A percentile compares a stretch with the other conserved stretches of the same genome.
Evolutionary conservation across 805 yeast species (phyloP).

Genomic region (Candida orba): DNA sequence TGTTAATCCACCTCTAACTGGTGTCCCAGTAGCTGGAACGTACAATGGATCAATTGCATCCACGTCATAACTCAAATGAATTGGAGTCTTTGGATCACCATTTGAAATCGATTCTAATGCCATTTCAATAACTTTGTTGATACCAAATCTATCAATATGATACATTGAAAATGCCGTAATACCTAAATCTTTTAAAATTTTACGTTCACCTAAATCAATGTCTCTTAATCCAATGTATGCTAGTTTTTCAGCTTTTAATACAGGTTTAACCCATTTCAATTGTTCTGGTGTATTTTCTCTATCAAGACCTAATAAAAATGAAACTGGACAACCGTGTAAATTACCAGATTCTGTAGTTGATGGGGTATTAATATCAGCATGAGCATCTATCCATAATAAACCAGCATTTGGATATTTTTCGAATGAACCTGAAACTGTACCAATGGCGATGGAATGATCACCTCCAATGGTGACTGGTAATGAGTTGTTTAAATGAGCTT

Average conservation of each 20-base stretch:
- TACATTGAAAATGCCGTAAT: conserved; percentile 92
- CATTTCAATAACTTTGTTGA: conserved; percentile 85
- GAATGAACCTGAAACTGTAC: conserved; percentile 81
- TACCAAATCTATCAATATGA: conserved; percentile 91
- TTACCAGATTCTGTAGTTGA: conserved; percentile 79
- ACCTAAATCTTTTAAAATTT: conserved; percentile 58
- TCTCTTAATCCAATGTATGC: conserved; percentile 95
- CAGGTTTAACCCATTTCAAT: conserved; percentile 72
- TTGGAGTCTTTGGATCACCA: conserved; percentile 62
- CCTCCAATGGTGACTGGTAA: conserved; percentile 91
- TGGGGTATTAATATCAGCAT: conserved; percentile 93
- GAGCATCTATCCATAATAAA: conserved; percentile 95
- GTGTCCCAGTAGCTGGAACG: conserved; percentile 97
- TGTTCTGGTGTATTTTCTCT: conserved; percentile 60
- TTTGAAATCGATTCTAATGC: conserved; percentile 58
- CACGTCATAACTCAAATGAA: conserved; percentile 90
- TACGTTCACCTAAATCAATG: conserved; percentile 81
- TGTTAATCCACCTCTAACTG: conserved; percentile 93
- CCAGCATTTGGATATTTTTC: conserved; percentile 80
- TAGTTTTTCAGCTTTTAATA: conserved; percentile 59
- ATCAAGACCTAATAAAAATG: conserved; percentile 82
- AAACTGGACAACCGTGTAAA: conserved; percentile 93
- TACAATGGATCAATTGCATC: conserved; percentile 93
- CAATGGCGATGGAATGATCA: conserved; percentile 94
- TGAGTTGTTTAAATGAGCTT: conserved; percentile 38